These are phyloP conservation scores for Pachysolen tannophilus DNA, from an alignment of 805 yeast species.

Conservation along the genomic window DNA sequence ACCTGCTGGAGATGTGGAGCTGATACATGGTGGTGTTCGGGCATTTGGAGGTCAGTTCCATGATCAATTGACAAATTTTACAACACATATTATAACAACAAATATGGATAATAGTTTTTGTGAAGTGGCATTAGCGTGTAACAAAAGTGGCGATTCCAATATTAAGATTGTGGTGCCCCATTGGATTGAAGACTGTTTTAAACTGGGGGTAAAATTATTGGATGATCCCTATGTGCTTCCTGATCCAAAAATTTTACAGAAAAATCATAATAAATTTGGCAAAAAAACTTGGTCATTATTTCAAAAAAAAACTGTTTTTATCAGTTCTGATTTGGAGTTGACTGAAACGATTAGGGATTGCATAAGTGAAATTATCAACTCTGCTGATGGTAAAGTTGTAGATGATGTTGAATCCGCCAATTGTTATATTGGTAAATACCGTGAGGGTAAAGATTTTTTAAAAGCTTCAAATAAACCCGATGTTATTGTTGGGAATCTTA, in stretches of 20 bases:
- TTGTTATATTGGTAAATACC: slow-evolving; percentile 53
- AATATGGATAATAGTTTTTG: slow-evolving; percentile 49
- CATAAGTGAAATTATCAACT: slow-evolving; percentile 34
- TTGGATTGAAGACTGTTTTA: slow-evolving; percentile 73
- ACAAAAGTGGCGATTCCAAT: slow-evolving; percentile 24
- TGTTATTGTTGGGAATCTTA: slow-evolving; percentile 51
- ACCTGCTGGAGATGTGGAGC: slow-evolving; percentile 53
- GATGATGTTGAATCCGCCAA: slow-evolving; percentile 21
- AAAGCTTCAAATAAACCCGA: slow-evolving; percentile 33
- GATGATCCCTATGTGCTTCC: slow-evolving; percentile 48
- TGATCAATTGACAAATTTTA: slow-evolving; percentile 54
- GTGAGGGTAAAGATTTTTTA: slow-evolving; percentile 49
- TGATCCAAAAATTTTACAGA: slow-evolving; percentile 15
- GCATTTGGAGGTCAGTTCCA: slow-evolving; percentile 74
- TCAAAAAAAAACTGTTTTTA: slow-evolving; percentile 35
- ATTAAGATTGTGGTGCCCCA: slow-evolving; percentile 65
- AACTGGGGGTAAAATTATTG: slow-evolving; percentile 37
- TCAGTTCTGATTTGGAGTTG: slow-evolving; percentile 50
- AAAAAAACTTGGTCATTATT: no score
- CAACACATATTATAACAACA: slow-evolving; percentile 70
- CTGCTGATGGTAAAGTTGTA: slow-evolving; percentile 47
- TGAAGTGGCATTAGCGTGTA: slow-evolving; percentile 39
- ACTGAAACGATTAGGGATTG: slow-evolving; percentile 32
- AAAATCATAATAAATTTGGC: slow-evolving; percentile 17
- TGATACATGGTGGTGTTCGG: slow-evolving; percentile 57